Evolutionary conservation across 1,139 yeast genomes (phyloP).

Genomic region (Scheffersomyces segobiensis): DNA sequence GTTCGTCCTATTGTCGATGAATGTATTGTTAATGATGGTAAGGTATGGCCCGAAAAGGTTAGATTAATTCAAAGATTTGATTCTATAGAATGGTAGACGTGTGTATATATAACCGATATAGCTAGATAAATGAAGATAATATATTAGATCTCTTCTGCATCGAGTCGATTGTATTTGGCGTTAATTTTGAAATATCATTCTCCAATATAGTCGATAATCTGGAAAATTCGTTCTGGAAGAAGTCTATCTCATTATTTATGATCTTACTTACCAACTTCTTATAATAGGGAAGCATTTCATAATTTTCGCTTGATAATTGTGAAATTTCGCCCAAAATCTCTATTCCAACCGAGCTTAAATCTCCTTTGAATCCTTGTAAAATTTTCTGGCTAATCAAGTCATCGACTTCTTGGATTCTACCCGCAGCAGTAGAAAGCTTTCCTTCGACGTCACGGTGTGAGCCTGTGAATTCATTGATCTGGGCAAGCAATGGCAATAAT

Average conservation of each 20-base stretch:
- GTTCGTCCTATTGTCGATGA: slow-evolving; percentile 74
- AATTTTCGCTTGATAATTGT: slow-evolving; percentile 4
- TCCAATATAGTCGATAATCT: slow-evolving; percentile 52
- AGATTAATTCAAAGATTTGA: slow-evolving; percentile 59
- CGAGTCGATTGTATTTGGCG: slow-evolving; percentile 39
- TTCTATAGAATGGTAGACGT: slow-evolving; percentile 52
- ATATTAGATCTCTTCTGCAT: slow-evolving; percentile 52
- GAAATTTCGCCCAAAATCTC: slow-evolving; percentile 14
- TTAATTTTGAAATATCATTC: slow-evolving; percentile 34
- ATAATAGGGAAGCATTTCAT: slow-evolving; percentile 40
- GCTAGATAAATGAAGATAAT: slow-evolving; percentile 32
- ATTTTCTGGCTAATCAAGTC: slow-evolving; percentile 26
- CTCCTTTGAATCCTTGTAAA: slow-evolving; percentile 1
- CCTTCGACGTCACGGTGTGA: slow-evolving; percentile 57
- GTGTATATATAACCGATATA: not conserved
- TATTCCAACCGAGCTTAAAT: slow-evolving; percentile 8
- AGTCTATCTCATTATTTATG: slow-evolving; percentile 46
- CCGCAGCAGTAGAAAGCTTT: slow-evolving; percentile 50
- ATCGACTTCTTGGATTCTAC: slow-evolving; percentile 50
- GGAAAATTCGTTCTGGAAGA: slow-evolving; percentile 49
- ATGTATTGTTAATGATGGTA: slow-evolving; percentile 62
- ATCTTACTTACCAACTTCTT: slow-evolving; percentile 51
- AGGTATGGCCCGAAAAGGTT: slow-evolving; percentile 71
- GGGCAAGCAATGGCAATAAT: slow-evolving; percentile 44
- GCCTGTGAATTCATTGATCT: slow-evolving; percentile 52